These are phyloP conservation scores for Magnusiomyces tetraspermus DNA, from an alignment of 1,139 yeast genomes.

Conservation along the genomic window DNA sequence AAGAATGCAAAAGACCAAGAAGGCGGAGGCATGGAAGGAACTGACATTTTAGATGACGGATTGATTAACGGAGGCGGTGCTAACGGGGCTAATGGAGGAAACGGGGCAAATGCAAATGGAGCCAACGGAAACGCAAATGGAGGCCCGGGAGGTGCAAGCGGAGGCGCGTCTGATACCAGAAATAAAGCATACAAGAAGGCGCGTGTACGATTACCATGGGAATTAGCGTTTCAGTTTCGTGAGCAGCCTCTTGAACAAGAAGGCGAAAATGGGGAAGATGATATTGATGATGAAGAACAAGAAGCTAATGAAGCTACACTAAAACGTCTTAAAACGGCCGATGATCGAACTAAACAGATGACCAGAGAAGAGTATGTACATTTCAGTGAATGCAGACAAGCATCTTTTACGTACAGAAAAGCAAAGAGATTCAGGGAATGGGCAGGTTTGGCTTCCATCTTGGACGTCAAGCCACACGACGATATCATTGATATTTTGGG, in stretches of 20 bases:
- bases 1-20: slow-evolving; percentile 96
- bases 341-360: slow-evolving; percentile 87
- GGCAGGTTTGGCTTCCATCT: slow-evolving; percentile 79
- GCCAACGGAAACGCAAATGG: slow-evolving; percentile 17
- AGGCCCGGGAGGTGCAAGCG: slow-evolving; percentile 30
- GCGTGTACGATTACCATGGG: slow-evolving; percentile 89
- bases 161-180: slow-evolving; percentile 31
- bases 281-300: slow-evolving; percentile 52
- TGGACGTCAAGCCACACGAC: slow-evolving; percentile 89
- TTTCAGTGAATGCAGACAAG: slow-evolving; percentile 98
- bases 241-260: slow-evolving; percentile 82
- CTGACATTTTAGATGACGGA: slow-evolving; percentile 44
- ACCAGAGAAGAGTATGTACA: slow-evolving; percentile 95
- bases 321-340: slow-evolving; percentile 84
- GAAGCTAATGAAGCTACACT: slow-evolving; percentile 86
- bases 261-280: slow-evolving; percentile 51
- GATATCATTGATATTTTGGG: slow-evolving; percentile 96
- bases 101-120: slow-evolving; percentile 25
- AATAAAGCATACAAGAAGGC: slow-evolving; percentile 50
- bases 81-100: slow-evolving; percentile 22
- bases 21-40: slow-evolving; percentile 62
- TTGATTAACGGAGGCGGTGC: slow-evolving; percentile 19
- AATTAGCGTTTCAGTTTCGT: slow-evolving; percentile 81
- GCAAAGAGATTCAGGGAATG: slow-evolving; percentile 90
- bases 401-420: slow-evolving; percentile 89